Evolutionary conservation across 306 rosid genomes (phyloP).

Genomic region (Trichosanthes truncata): DNA sequence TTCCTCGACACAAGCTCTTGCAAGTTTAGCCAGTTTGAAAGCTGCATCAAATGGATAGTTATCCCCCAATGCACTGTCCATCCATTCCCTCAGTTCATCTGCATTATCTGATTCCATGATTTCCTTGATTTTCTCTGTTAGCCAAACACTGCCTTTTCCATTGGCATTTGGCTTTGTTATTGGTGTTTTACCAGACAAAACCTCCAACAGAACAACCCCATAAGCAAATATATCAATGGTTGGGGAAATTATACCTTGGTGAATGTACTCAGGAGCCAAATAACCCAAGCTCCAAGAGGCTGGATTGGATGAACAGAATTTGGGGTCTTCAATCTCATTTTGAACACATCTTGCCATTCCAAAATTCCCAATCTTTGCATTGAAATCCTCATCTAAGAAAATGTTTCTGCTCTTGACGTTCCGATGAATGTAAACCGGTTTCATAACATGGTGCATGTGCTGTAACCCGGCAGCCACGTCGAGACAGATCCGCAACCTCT

Average conservation of each 20-base stretch:
- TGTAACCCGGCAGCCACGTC: conserved; percentile 69
- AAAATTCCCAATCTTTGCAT: conserved; percentile 66
- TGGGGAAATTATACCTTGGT: conserved; percentile 54
- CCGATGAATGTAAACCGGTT: conserved; percentile 55
- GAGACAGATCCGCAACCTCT: conserved; percentile 66
- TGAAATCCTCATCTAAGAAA: conserved; percentile 80
- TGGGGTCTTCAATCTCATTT: conserved; percentile 32
- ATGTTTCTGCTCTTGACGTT: conserved; percentile 73
- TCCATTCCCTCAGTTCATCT: conserved; percentile 56
- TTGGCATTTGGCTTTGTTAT: conserved; percentile 38
- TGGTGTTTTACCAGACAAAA: conserved; percentile 52
- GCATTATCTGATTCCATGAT: conserved; percentile 44
- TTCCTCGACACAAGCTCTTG: conserved; percentile 63
- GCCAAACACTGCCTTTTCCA: conserved; percentile 41
- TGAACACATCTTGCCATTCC: conserved; percentile 62
- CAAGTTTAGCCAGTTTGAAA: conserved; percentile 43
- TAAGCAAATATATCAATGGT: conserved; percentile 58
- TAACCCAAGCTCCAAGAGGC: conserved; percentile 51
- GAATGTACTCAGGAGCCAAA: conserved; percentile 65
- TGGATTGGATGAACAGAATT: conserved; percentile 34
- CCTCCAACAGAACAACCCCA: conserved; percentile 69
- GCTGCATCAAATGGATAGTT: conserved; percentile 58
- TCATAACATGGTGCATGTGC: conserved; percentile 71
- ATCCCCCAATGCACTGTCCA: conserved; percentile 67
- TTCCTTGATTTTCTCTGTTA: conserved; percentile 41